phyloP scores from a whole-genome alignment of 164 flowering plant species.

The Dillenia turbinata region DNA sequence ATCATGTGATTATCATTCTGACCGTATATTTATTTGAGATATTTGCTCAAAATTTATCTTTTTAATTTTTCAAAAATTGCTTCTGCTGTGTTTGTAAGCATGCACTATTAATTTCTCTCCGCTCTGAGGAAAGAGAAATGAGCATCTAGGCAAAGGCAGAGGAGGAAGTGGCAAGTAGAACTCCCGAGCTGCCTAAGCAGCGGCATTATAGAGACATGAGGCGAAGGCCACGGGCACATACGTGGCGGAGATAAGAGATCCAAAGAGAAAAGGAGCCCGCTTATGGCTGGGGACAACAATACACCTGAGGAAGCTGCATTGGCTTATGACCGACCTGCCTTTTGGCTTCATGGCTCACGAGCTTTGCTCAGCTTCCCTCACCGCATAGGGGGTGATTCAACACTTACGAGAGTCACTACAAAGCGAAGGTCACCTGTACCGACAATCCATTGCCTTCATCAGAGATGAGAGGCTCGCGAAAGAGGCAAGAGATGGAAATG shows the following conservation, averaged over 20 bases:
- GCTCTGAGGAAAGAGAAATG: no score
- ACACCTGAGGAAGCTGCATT: constrained; percentile 24
- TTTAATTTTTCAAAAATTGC: no score
- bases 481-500: constrained; percentile 18
- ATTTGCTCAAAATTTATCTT: no score
- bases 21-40: no score
- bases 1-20: no score
- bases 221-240: constrained; percentile 21
- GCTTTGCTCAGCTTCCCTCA: constrained; percentile 46
- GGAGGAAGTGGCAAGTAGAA: neutral
- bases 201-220: constrained; percentile 18
- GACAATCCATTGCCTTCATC: neutral
- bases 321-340: constrained; percentile 42
- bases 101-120: no score
- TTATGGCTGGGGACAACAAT: constrained; percentile 18
- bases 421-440: constrained; percentile 5
- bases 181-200: neutral
- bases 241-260: constrained; percentile 20
- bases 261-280: constrained; percentile 12
- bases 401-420: neutral
- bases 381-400: constrained; percentile 13
- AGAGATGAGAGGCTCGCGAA: constrained; percentile 11
- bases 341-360: constrained; percentile 35
- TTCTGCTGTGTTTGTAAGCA: no score
- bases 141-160: no score